Base-by-base conservation (phyloP, 1,284 basidiomycete genomes). In the Lentinus polychrous region DNA sequence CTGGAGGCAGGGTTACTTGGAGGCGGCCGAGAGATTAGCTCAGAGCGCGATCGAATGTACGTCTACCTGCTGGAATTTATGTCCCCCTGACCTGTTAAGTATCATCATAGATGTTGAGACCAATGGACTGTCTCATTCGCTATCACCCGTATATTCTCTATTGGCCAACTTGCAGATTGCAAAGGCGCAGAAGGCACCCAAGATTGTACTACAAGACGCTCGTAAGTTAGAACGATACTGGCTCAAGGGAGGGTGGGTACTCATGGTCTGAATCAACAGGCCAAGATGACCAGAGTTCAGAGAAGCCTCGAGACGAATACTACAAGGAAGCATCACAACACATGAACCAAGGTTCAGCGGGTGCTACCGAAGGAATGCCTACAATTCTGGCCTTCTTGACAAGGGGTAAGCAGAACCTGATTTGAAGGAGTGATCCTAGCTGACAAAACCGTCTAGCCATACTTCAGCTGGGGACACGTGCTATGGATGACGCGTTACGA, bases 131-230 rank as follows among this genome's bases (percentile, higher is more conserved):
- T 62, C 65, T 2, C 60, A 70, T 14, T 72, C 74, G 0, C 64
- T 80, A 45, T 76, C 74, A 18, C 84, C 88, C 7, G 74, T 94
- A 45, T 84, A 89, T 55, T 78, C 86, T 17, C 73, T 95, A 49
- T 72, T 91, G 18, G 91, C 91, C 1, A 93, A 92, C 64, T 78
- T 94, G 42, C 79, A 87, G 50, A 76, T 95, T 49, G 80, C 86
- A 1, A 74, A 81, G 55, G 86, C 91, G 1, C 76, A 87, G 24
- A 76, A 75, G 46, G 91, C 91, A 11, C 94, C 94, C 0, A 94
- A 92, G 60, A 60, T 86, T 4, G 71, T 88, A 22, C 64, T 94
- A 0, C 62, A 73, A 0, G 78, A 86, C 56, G 83, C 91, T 49
- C 80, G 89, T 91, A 61, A 64, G 87, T 71, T 7, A 58, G 22